These are phyloP conservation scores for Sphagnum magellanicum DNA, from an alignment of 228 moss, liverwort and hornwort species.

Conservation along the genomic window DNA sequence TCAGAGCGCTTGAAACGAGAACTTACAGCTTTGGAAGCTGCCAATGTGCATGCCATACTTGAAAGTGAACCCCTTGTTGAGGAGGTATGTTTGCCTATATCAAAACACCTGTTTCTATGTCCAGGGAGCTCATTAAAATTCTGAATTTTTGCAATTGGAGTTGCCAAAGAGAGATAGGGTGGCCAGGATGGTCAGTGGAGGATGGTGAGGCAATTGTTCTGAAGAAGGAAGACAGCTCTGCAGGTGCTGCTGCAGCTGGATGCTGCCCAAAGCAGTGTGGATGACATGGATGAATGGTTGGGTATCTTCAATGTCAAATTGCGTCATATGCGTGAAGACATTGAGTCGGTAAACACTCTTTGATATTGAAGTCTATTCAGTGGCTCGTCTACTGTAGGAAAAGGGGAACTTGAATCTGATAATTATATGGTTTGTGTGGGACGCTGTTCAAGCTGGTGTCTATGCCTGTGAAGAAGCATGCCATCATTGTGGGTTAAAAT, in stretches of 20 bases:
- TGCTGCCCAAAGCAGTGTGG: slow-evolving; percentile 89
- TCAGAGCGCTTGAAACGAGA: slow-evolving; percentile 98
- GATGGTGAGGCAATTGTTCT: not conserved
- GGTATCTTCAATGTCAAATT: slow-evolving; percentile 99
- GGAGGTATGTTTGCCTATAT: slow-evolving; percentile 46
- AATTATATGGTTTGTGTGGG: too few relatives aligned
- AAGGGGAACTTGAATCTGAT: too few relatives aligned
- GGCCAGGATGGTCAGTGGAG: too few relatives aligned
- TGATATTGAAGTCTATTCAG: too few relatives aligned
- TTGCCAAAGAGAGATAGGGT: too few relatives aligned
- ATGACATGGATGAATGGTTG: slow-evolving; percentile 99
- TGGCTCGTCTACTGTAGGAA: too few relatives aligned
- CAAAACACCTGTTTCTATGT: too few relatives aligned
- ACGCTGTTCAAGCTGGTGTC: too few relatives aligned
- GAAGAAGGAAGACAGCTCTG: slow-evolving; percentile 1
- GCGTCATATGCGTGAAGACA: slow-evolving; percentile 98
- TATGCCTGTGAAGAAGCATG: too few relatives aligned
- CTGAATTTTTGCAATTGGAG: too few relatives aligned
- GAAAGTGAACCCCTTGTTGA: slow-evolving; percentile 99
- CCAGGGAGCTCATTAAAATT: too few relatives aligned
- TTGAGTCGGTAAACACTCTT: slow-evolving; percentile 66
- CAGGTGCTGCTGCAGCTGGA: slow-evolving; percentile 98
- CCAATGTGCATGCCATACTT: slow-evolving; percentile 96
- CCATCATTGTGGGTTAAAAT: too few relatives aligned
- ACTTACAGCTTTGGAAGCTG: slow-evolving; percentile 96